Base-by-base conservation (phyloP, 129 eudicot species). In the Flaveria bidentis region DNA sequence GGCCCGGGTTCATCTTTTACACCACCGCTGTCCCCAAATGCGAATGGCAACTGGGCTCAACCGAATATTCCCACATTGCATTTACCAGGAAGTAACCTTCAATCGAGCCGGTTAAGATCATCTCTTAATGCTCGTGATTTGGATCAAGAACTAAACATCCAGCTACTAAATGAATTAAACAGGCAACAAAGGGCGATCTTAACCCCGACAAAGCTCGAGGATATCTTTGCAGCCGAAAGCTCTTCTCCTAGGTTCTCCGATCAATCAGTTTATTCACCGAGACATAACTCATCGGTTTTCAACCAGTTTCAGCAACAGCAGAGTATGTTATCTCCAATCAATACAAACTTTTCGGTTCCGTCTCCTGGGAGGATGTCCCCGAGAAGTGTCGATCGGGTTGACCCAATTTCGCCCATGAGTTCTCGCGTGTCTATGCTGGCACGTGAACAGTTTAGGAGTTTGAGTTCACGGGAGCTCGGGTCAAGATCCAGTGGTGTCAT, bases 281-380 rank as follows among this genome's bases (percentile, higher is more conserved):
- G 88, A 42, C 90, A 88, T 66, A 86, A 86, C 39, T 67, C 88
- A 1, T 75, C 85, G 0, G 75, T 88, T 80, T 83, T 86, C 33
- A 88, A 84, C 74, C 96, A 87, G 70, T 91, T 91, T 84, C 95
- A 91, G 81, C 97, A 88, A 78, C 93, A 82, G 79, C 89, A 87
- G 74, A 81, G 78, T 65, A 79, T 91, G 86, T 28, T 90, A 8
- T 90, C 97, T 20, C 97, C 97, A 7, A 84, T 87, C 42, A 89
- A 89, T 58, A 92, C 91, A 2, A 84, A 75, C 22, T 89, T 74
- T 79, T 82, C 84, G 0, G 85, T 82, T 18, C 85, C 80, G 36
- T 87, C 89, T 25, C 76, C 91, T 0, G 90, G 92, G 61, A 79
- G 87, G 83, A 91, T 89, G 92, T 92, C 97, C 6, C 97, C 97